Conservation (phyloP, 2,329 filamentous ascomycete genomes). For the Verticillium nubilum region DNA sequence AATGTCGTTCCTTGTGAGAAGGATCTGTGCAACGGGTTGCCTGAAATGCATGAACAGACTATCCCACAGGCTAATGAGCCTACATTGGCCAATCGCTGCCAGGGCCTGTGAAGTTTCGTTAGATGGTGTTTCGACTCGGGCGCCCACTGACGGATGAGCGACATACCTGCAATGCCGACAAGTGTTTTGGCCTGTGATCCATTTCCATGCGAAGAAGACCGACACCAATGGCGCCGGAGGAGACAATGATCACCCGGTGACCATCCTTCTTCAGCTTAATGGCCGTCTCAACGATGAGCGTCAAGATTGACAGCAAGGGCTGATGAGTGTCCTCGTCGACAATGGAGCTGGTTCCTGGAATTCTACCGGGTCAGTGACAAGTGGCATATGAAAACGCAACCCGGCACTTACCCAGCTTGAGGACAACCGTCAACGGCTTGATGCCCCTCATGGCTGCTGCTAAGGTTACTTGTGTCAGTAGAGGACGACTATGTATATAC, state of each 20-base stretch:
- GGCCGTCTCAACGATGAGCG: constrained; percentile 89
- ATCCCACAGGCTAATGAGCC: constrained; percentile 93
- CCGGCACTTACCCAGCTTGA: constrained; percentile 69
- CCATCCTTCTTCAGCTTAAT: constrained; percentile 84
- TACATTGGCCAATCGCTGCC: constrained; percentile 92
- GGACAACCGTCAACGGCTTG: constrained; percentile 70
- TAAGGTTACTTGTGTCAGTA: background rate
- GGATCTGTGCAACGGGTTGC: constrained; percentile 90
- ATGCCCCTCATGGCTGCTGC: constrained; percentile 56
- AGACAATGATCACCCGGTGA: constrained; percentile 91
- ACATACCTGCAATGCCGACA: constrained; percentile 75
- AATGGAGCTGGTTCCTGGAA: constrained; percentile 90
- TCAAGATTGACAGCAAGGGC: constrained; percentile 84
- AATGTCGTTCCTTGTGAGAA: constrained; percentile 93
- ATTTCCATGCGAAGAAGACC: constrained; percentile 87
- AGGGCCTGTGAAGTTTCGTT: constrained; percentile 53
- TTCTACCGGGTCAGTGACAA: background rate
- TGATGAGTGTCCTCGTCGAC: constrained; percentile 95
- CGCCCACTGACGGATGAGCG: background rate
- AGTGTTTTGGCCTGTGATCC: constrained; percentile 79
- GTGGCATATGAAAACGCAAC: background rate
- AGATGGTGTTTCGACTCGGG: background rate
- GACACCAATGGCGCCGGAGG: constrained; percentile 93
- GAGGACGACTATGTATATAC: background rate
- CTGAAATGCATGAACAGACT: constrained; percentile 80